Conservation (phyloP, 345 rosid genomes). For the Mercurialis annua region DNA sequence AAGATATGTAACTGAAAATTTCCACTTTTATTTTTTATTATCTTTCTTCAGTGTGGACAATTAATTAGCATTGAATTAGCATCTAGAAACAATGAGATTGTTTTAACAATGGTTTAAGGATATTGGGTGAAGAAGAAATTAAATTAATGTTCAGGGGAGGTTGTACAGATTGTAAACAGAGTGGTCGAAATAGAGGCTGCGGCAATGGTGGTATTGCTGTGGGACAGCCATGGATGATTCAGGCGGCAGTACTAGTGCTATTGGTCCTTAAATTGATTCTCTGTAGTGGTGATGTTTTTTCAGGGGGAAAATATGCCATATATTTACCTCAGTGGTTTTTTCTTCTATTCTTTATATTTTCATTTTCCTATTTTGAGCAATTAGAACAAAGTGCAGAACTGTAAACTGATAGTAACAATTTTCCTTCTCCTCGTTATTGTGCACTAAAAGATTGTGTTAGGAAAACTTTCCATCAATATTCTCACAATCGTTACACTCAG, state of each 20-base stretch:
- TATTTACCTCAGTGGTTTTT: not conserved
- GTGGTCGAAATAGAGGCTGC: not conserved
- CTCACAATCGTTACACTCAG: not conserved
- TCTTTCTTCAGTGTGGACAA: not conserved
- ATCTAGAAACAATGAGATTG: no score
- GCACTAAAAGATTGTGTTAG: not conserved
- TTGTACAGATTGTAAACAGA: not conserved
- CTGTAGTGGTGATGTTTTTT: not conserved
- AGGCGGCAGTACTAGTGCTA: not conserved
- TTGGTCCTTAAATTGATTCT: not conserved
- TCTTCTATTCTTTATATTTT: not conserved
- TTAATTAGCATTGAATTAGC: not conserved
- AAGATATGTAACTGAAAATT: not conserved
- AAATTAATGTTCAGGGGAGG: not conserved
- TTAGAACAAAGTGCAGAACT: not conserved
- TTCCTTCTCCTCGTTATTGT: not conserved
- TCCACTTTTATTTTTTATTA: not conserved
- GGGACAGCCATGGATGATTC: not conserved
- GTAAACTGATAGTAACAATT: not conserved
- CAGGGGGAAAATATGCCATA: not conserved
- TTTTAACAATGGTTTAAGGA: not conserved
- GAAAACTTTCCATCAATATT: not conserved
- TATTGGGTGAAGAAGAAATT: not conserved
- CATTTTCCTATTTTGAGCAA: not conserved
- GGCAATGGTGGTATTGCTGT: not conserved